phyloP scores from a whole-genome alignment of 2,329 filamentous ascomycete genomes.

The Bipolaris sorokiniana region DNA sequence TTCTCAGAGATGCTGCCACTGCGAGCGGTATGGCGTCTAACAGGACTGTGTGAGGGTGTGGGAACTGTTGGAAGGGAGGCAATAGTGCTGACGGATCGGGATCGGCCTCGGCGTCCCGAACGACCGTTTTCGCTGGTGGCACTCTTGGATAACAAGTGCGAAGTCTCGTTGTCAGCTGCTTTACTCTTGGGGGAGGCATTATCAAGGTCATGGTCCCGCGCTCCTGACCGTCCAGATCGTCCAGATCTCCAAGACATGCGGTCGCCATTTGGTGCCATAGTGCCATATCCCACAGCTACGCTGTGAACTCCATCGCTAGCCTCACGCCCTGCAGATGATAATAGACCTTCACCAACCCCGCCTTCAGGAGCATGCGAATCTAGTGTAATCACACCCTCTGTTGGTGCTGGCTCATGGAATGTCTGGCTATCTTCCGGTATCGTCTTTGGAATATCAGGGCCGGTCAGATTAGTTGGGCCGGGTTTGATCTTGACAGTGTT shows the following conservation, averaged over 20 bases:
- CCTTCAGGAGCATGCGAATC: constrained; percentile 53
- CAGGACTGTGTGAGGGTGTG: constrained; percentile 33
- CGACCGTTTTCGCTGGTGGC: constrained; percentile 10
- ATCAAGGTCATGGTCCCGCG: constrained; percentile 24
- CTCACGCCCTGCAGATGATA: constrained; percentile 61
- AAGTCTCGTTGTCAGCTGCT: constrained; percentile 19
- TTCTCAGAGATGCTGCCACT: constrained; percentile 82
- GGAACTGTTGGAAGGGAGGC: constrained; percentile 38
- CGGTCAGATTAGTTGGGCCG: constrained; percentile 61
- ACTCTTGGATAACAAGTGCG: constrained; percentile 28
- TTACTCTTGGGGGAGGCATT: constrained; percentile 35
- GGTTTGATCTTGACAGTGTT: constrained; percentile 71
- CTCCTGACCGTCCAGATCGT: constrained; percentile 13
- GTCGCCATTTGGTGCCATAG: constrained; percentile 43
- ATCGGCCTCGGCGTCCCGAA: constrained; percentile 13
- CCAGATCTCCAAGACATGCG: constrained; percentile 40
- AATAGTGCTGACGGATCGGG: constrained; percentile 42
- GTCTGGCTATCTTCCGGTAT: constrained; percentile 50
- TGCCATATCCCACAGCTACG: constrained; percentile 56
- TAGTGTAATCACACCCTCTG: constrained; percentile 18
- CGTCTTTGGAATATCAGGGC: constrained; percentile 58
- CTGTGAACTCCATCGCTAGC: constrained; percentile 71
- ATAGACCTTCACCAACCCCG: constrained; percentile 61
- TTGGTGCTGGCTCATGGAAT: constrained; percentile 22
- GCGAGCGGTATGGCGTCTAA: constrained; percentile 60